Evolutionary conservation across 192 early-diverging fungal genomes (phyloP), one percentile per base, ranked within the genome.

Genomic region (Backusella psychrophila): DNA sequence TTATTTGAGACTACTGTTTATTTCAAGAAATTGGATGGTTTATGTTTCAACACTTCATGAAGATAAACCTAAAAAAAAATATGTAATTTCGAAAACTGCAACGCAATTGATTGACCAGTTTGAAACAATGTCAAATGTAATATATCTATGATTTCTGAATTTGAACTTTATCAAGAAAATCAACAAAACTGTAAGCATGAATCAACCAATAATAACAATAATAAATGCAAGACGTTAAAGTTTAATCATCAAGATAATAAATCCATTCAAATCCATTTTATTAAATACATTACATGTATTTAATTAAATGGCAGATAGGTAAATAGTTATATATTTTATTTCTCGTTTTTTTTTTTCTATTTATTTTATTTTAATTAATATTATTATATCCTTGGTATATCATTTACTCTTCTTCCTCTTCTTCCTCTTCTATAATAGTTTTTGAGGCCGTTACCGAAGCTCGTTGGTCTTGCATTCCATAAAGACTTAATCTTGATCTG

Each of bases 371-470:
- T 59, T 59, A 29, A 29, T 63, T 63, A 63, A 29, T 29, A 63
- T 63, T 63, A 63, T 63, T 63, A 63, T 63, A 29, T 63, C 56
- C 56, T 63, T 63, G 56, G 56, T 63, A 63, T 63, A 63, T 29
- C 56, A 63, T 29, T 23, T 68, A 76, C 46, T 81, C 79, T 74
- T 81, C 79, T 66, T 81, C 80, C 53, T 81, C 80, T 35, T 81
- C 80, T 49, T 81, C 80, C 65, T 81, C 80, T 75, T 81, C 80
- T 29, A 77, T 71, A 72, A 77, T 77, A 21, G 73, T 56, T 66
- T 77, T 81, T 39, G 53, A 36, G 9, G 39, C 69, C 59, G 75
- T 67, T 17, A 63, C 63, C 6, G 29, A 33, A 39, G 63, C 35
- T 46, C 74, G 63, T n/a, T 66, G 31, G 6, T 75, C 69, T 31